Conservation (phyloP, 106 monocot genomes). For the Platanthera guangdongensis region DNA sequence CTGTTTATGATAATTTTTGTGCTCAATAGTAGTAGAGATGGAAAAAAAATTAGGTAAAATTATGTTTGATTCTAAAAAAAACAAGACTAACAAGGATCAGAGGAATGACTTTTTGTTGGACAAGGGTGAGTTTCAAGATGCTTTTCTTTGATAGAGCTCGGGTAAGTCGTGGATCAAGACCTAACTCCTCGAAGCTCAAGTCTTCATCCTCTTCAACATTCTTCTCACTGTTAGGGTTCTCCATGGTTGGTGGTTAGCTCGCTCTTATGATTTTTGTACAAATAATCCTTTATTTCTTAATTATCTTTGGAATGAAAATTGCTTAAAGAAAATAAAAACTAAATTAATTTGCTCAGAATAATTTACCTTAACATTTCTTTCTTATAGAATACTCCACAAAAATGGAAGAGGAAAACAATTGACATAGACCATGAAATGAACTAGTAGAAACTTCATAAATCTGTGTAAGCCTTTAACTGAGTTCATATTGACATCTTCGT, state of each 20-base stretch:
- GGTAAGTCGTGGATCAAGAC: conserved; percentile 57
- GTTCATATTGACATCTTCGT: too few relatives aligned
- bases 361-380: too few relatives aligned
- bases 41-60: not conserved
- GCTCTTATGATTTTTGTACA: not conserved
- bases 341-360: too few relatives aligned
- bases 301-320: too few relatives aligned
- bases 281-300: too few relatives aligned
- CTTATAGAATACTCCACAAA: too few relatives aligned
- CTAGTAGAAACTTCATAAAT: too few relatives aligned
- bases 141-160: conserved; percentile 65
- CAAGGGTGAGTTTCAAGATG: conserved; percentile 51
- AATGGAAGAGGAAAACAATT: too few relatives aligned
- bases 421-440: too few relatives aligned
- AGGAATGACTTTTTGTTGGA: conserved; percentile 69
- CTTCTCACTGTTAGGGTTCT: conserved; percentile 1
- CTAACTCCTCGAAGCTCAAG: conserved; percentile 58
- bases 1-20: conserved; percentile 16
- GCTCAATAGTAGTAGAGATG: conserved; percentile 2
- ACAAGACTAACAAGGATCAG: conserved; percentile 44
- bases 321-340: too few relatives aligned
- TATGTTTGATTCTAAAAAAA: not conserved
- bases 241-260: not conserved
- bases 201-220: conserved; percentile 30
- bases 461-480: too few relatives aligned